Base-by-base conservation (phyloP, 495 filamentous ascomycete genomes). In the Lindgomyces ingoldianus region DNA sequence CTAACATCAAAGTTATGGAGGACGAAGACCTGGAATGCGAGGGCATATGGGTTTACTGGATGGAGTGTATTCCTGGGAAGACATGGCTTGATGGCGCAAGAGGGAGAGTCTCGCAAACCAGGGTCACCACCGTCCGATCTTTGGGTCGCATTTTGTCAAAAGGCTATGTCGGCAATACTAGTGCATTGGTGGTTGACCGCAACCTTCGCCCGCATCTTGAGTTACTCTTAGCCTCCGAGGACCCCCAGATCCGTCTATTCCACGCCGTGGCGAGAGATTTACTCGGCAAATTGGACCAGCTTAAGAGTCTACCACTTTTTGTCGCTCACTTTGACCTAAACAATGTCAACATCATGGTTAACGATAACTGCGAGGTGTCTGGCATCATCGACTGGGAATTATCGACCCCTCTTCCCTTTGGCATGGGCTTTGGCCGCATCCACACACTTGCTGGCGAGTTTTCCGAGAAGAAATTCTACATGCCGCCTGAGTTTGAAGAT, bases 381-480 rank as follows among this genome's bases (percentile, higher is more conserved):
- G 71, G 61, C 36, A 67, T 76, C 24, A 62, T 77, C 29, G 74
- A 76, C 65, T 74, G 72, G 74, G 70, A 75, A 64, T 50, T 76
- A 30, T 76, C 74, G 24, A 64, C 55, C 18, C 74, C 74, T n/a
- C 62, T 70, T 36, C 72, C 74, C 29, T 74, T 76, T 57, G 74
- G 74, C 36, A 69, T 69, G 36, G 69, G 71, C 57, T 72, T 75
- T 50, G 62, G 74, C 56, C 74, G 74, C 50, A 70, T 76, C 27
- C 72, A 76, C 53, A 60, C 44, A 29, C 57, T 60, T 49, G 57
- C 41, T 48, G 44, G 57, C 57, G 44, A 74, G 61, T 72, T 70
- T 45, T 71, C 66, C 2, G 66, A 64, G 14, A 62, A 68, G 8
- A 63, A 76, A 59, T 74, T 76, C 54, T 68, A 68, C 46, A 72